phyloP scores from a whole-genome alignment of 2,329 filamentous ascomycete genomes.

The Zasmidium angulare region DNA sequence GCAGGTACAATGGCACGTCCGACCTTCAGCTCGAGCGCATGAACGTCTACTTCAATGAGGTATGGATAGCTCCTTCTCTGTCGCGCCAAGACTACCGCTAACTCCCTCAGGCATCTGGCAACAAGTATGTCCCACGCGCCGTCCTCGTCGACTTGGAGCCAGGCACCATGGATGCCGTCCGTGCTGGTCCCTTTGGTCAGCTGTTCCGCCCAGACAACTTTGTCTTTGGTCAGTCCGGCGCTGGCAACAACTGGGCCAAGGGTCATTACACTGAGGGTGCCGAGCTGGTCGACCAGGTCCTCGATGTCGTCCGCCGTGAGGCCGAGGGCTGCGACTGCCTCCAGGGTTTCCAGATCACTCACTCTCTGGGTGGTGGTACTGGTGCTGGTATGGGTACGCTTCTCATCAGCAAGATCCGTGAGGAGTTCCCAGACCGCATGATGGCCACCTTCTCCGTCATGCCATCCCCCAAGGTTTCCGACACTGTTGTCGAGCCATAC shows the following conservation, averaged over 20 bases:
- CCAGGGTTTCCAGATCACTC: constrained; percentile 99
- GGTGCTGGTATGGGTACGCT: constrained; percentile 99
- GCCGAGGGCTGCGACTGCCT: constrained; percentile 99
- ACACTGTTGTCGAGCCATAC: constrained; percentile 99
- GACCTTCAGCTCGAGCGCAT: constrained; percentile 99
- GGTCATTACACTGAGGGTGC: constrained; percentile 99
- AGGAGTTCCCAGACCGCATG: constrained; percentile 99
- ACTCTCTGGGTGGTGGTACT: constrained; percentile 99
- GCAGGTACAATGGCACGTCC: constrained; percentile 92
- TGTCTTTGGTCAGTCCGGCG: constrained; percentile 98
- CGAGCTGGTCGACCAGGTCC: constrained; percentile 95
- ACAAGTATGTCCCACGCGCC: constrained; percentile 99
- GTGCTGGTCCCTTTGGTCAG: constrained; percentile 95
- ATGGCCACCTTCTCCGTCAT: constrained; percentile 99
- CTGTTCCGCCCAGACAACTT: constrained; percentile 99
- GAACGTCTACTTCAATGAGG: constrained; percentile 99
- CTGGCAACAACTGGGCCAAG: constrained; percentile 99
- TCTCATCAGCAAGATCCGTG: constrained; percentile 99
- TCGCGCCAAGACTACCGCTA: constrained; percentile 4
- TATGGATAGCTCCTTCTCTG: constrained; percentile 38
- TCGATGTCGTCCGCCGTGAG: constrained; percentile 98
- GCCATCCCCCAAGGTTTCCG: constrained; percentile 98
- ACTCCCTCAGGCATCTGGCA: constrained; percentile 72
- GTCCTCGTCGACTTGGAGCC: constrained; percentile 99
- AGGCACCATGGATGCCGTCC: constrained; percentile 99